Conservation (phyloP, 345 rosid genomes). For the Linum trigynum region DNA sequence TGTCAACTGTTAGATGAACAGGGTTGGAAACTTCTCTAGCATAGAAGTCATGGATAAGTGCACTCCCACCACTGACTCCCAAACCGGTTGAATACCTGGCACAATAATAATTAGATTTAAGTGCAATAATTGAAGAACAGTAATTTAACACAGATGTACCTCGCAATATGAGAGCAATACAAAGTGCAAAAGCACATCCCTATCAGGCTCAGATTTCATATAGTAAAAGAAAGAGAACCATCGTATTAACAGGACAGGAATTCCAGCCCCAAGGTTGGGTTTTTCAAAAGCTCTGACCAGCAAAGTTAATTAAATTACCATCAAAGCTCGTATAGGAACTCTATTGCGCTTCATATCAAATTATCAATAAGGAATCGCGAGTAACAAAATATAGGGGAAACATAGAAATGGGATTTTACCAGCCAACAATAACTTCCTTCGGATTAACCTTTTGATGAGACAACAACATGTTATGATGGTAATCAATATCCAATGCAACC, state of each 20-base stretch:
- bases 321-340: neutral
- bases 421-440: slow-evolving; percentile 89
- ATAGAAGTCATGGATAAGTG: slow-evolving; percentile 87
- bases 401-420: slow-evolving; percentile 35
- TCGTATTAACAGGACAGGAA: neutral
- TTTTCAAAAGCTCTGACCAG: neutral
- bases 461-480: slow-evolving; percentile 83
- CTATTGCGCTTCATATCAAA: neutral
- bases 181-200: neutral
- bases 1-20: slow-evolving; percentile 79
- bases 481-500: slow-evolving; percentile 96
- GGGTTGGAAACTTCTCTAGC: slow-evolving; percentile 82
- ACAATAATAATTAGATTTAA: neutral
- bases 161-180: neutral
- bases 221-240: neutral
- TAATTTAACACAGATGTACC: neutral
- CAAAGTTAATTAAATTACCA: neutral
- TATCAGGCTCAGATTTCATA: neutral
- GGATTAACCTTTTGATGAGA: slow-evolving; percentile 92
- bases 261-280: neutral
- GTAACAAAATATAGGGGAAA: neutral
- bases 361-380: neutral
- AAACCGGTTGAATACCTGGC: slow-evolving; percentile 88
- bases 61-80: slow-evolving; percentile 88
- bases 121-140: neutral